Evolutionary conservation across 1,284 basidiomycete genomes (phyloP).

Genomic region (Sutorius eximius): DNA sequence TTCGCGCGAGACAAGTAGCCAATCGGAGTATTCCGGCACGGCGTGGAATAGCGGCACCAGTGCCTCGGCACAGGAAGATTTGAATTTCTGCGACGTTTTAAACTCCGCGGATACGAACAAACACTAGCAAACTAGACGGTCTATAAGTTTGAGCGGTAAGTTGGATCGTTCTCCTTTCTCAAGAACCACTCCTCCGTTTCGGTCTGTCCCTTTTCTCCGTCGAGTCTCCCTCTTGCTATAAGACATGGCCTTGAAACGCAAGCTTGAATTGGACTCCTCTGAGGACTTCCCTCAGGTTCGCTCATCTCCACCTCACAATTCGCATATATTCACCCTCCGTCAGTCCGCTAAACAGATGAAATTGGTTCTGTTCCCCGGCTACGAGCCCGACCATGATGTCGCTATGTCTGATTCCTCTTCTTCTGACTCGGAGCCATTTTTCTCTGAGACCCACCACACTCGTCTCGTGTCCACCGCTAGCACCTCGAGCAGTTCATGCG

Average conservation of each 20-base stretch:
- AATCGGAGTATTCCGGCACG: constrained; percentile 31
- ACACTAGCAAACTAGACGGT: constrained; percentile 26
- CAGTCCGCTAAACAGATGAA: constrained; percentile 68
- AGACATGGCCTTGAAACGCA: constrained; percentile 70
- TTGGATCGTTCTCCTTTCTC: constrained; percentile 23
- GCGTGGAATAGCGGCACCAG: constrained; percentile 5
- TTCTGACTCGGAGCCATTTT: constrained; percentile 55
- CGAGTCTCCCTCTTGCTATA: constrained; percentile 24
- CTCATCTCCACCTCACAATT: constrained; percentile 1
- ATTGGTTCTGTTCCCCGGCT: constrained; percentile 68
- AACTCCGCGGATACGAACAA: constrained; percentile 29
- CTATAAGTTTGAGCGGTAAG: constrained; percentile 36
- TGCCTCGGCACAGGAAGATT: constrained; percentile 18
- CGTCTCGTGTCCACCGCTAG: constrained; percentile 68
- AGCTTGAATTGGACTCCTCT: constrained; percentile 60
- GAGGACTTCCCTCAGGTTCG: constrained; percentile 50
- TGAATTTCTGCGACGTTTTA: constrained; percentile 18
- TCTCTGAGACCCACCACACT: constrained; percentile 54
- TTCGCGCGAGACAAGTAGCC: constrained; percentile 14
- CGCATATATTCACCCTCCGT: constrained; percentile 22
- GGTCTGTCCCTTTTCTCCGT: constrained; percentile 10
- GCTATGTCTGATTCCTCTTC: constrained; percentile 60
- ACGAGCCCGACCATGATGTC: constrained; percentile 59
- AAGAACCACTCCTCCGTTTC: constrained; percentile 25
- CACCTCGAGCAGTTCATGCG: constrained; percentile 48